Conservation (phyloP, 371 early-diverging fungal genomes). For the Cokeromyces recurvatus region DNA sequence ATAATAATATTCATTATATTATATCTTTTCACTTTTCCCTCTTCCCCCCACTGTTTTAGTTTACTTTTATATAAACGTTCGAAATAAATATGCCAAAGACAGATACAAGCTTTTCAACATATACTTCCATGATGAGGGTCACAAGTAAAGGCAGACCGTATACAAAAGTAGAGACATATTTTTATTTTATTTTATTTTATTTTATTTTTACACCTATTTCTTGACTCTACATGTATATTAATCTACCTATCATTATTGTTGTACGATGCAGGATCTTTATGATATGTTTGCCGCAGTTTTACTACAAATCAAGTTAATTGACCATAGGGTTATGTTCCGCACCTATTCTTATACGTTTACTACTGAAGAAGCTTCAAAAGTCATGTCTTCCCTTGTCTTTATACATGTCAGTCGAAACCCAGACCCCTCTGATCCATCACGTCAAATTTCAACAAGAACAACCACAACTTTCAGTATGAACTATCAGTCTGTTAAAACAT, state of each 20-base stretch:
- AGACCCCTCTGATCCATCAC: constrained; percentile 46
- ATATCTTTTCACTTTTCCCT: too few species aligned
- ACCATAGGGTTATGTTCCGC: constrained; percentile 48
- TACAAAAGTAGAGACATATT: constrained; percentile 16
- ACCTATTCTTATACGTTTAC: constrained; percentile 54
- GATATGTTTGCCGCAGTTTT: constrained; percentile 43
- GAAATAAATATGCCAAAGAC: constrained; percentile 13
- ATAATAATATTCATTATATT: too few species aligned
- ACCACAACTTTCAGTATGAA: constrained; percentile 55
- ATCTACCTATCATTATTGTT: too few species aligned
- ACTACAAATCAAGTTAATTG: constrained; percentile 31
- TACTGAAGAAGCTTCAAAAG: constrained; percentile 53
- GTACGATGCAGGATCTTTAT: constrained; percentile 42
- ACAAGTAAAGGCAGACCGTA: constrained; percentile 27
- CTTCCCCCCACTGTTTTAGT: too few species aligned
- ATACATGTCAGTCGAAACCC: constrained; percentile 48
- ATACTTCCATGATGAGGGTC: constrained; percentile 25
- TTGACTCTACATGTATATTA: too few species aligned
- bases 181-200: background rate
- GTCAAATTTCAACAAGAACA: constrained; percentile 35
- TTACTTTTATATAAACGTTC: too few species aligned
- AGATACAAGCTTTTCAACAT: constrained; percentile 14
- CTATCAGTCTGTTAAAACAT: constrained; percentile 48
- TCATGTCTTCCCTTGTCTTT: constrained; percentile 46
- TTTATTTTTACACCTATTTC: too few species aligned